A percentile compares a stretch with the other conserved stretches of the same genome.
phyloP scores from a whole-genome alignment of 176 grass and related monocot species.

The Triticum timopheevii region DNA sequence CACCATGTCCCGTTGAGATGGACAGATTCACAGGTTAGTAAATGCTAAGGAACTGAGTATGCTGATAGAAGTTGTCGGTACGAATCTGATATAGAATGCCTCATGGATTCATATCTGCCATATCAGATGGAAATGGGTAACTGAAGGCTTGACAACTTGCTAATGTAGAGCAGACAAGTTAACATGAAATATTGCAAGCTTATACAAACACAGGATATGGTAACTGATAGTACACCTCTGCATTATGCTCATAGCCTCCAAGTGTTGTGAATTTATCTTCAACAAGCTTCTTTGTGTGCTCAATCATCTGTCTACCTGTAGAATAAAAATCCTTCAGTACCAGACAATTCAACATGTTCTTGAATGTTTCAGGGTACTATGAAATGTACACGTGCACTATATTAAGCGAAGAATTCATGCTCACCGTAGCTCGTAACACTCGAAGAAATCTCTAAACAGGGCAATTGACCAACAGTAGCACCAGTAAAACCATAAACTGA shows the following conservation, averaged over 20 bases:
- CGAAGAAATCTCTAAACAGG: slow-evolving; percentile 98
- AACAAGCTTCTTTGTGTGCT: slow-evolving; percentile 97
- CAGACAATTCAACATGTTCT: slow-evolving; percentile 5
- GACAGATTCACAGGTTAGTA: neutral
- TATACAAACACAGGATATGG: slow-evolving; percentile 11
- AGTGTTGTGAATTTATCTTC: slow-evolving; percentile 91
- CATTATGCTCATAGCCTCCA: slow-evolving; percentile 90
- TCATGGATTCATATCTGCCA: neutral
- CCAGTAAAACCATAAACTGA: slow-evolving; percentile 99
- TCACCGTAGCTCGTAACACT: slow-evolving; percentile 99
- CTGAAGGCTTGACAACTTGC: neutral
- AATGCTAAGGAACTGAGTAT: neutral
- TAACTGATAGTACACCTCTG: slow-evolving; percentile 57
- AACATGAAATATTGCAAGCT: neutral
- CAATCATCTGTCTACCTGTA: slow-evolving; percentile 98
- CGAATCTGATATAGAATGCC: neutral
- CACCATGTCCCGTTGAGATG: neutral
- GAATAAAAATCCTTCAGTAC: slow-evolving; percentile 24
- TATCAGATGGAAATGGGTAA: neutral
- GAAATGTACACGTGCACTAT: slow-evolving; percentile 16
- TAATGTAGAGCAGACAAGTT: neutral
- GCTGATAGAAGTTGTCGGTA: neutral
- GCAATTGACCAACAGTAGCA: slow-evolving; percentile 89
- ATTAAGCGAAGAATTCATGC: slow-evolving; percentile 7
- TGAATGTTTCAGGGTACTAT: neutral